These are phyloP conservation scores for Teunomyces cretensis DNA, from an alignment of 805 yeast genomes.

Conservation along the genomic window DNA sequence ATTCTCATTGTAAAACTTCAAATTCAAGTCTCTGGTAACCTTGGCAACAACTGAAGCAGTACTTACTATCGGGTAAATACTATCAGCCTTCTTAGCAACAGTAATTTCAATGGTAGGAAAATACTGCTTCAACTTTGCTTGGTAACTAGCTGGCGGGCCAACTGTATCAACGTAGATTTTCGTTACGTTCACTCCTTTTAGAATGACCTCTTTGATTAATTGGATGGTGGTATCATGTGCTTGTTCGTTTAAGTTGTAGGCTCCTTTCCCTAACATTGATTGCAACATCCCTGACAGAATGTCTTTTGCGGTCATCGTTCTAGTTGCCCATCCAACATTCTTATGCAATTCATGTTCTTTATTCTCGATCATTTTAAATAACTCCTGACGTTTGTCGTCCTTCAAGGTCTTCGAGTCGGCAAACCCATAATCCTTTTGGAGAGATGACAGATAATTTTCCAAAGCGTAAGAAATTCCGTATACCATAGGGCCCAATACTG, in stretches of 20 bases:
- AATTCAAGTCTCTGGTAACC: slow-evolving; percentile 81
- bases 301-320: slow-evolving; percentile 82
- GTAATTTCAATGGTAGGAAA: slow-evolving; percentile 75
- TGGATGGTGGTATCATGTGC: slow-evolving; percentile 94
- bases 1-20: slow-evolving; percentile 35
- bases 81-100: slow-evolving; percentile 94
- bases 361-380: slow-evolving; percentile 60
- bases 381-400: slow-evolving; percentile 61
- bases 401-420: slow-evolving; percentile 91
- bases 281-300: slow-evolving; percentile 87
- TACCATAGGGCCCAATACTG: slow-evolving; percentile 97
- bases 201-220: slow-evolving; percentile 64
- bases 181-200: slow-evolving; percentile 58
- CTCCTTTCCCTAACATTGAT: slow-evolving; percentile 46
- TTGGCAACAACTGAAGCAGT: slow-evolving; percentile 96
- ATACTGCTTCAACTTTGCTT: slow-evolving; percentile 61
- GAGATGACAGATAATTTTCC: slow-evolving; percentile 46
- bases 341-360: slow-evolving; percentile 41
- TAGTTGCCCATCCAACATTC: slow-evolving; percentile 85
- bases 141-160: slow-evolving; percentile 89
- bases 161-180: slow-evolving; percentile 93
- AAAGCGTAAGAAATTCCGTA: slow-evolving; percentile 84
- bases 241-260: slow-evolving; percentile 84
- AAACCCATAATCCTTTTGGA: slow-evolving; percentile 66
- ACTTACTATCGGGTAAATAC: slow-evolving; percentile 86